These are phyloP conservation scores for Pseudocercospora macadamiae DNA, from an alignment of 2,329 filamentous ascomycete genomes.

Conservation along the genomic window DNA sequence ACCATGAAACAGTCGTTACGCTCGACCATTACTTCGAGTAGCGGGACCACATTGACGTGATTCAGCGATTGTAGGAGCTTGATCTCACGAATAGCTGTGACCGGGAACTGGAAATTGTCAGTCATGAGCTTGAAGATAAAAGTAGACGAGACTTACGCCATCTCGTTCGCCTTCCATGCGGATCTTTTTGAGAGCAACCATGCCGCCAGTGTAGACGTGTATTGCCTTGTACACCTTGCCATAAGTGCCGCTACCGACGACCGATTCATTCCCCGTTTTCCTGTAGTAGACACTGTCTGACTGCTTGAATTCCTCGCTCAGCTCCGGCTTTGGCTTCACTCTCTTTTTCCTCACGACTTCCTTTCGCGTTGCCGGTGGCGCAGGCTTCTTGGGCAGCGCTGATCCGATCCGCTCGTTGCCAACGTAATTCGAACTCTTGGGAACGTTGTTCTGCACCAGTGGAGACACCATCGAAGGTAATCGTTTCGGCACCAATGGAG, in stretches of 20 bases:
- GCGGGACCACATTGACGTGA: conserved; percentile 78
- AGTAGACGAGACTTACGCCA: conserved; percentile 53
- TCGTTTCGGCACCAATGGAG: conserved; percentile 55
- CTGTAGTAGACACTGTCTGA: conserved; percentile 92
- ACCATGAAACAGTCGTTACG: conserved; percentile 99
- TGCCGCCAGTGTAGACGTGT: conserved; percentile 83
- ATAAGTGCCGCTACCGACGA: conserved; percentile 93
- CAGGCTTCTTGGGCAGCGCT: conserved; percentile 21
- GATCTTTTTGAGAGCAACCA: conserved; percentile 86
- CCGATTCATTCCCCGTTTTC: conserved; percentile 96
- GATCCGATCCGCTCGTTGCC: conserved; percentile 37
- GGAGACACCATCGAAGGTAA: conserved; percentile 33
- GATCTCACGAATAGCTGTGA: conserved; percentile 88
- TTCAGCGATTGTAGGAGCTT: conserved; percentile 86
- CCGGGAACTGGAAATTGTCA: conserved; percentile 64
- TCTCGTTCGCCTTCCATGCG: conserved; percentile 92
- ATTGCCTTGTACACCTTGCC: conserved; percentile 94
- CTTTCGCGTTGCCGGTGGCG: conserved; percentile 40
- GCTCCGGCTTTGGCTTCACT: conserved; percentile 69
- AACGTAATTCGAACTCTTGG: conserved; percentile 39
- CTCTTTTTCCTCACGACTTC: conserved; percentile 68
- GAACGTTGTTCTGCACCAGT: conserved; percentile 31
- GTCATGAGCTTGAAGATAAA: conserved; percentile 13
- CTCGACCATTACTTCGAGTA: conserved; percentile 96
- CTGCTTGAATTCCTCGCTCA: conserved; percentile 71